Conservation (phyloP, 2,329 filamentous ascomycete genomes). For the Falciphora oryzae region DNA sequence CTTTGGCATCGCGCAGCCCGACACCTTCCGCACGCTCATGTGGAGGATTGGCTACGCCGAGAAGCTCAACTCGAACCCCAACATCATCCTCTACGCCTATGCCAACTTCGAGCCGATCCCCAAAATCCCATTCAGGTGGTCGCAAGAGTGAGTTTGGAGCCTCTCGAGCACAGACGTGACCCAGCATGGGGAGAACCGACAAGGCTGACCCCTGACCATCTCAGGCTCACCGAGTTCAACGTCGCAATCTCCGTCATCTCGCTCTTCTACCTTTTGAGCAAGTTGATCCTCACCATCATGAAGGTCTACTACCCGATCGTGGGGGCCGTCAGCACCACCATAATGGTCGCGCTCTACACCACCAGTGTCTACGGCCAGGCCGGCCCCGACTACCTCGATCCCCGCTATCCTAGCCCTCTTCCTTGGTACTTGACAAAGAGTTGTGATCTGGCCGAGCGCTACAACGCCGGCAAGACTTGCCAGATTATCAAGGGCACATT, state of each 20-base stretch:
- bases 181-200: not conserved
- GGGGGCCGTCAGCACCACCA: slow-evolving; percentile 50
- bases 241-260: slow-evolving; percentile 70
- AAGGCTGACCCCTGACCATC: not conserved
- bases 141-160: slow-evolving; percentile 52
- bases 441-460: slow-evolving; percentile 55
- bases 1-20: slow-evolving; percentile 67
- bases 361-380: slow-evolving; percentile 66
- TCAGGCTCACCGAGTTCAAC: slow-evolving; percentile 68
- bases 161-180: not conserved
- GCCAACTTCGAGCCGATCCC: slow-evolving; percentile 63
- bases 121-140: slow-evolving; percentile 65
- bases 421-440: slow-evolving; percentile 72
- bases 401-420: slow-evolving; percentile 51
- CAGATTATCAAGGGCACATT: slow-evolving; percentile 62
- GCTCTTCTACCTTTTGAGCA: slow-evolving; percentile 69
- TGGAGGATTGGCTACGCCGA: slow-evolving; percentile 68
- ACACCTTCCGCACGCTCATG: slow-evolving; percentile 64
- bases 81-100: slow-evolving; percentile 63
- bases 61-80: slow-evolving; percentile 69
- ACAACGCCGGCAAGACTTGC: slow-evolving; percentile 53
- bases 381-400: slow-evolving; percentile 66
- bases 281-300: slow-evolving; percentile 64
- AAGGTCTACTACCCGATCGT: slow-evolving; percentile 64
- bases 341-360: slow-evolving; percentile 56